Evolutionary conservation across 2,329 filamentous ascomycete species (phyloP), one percentile per base, ranked within the genome.

Genomic region (Clonostachys byssicola): DNA sequence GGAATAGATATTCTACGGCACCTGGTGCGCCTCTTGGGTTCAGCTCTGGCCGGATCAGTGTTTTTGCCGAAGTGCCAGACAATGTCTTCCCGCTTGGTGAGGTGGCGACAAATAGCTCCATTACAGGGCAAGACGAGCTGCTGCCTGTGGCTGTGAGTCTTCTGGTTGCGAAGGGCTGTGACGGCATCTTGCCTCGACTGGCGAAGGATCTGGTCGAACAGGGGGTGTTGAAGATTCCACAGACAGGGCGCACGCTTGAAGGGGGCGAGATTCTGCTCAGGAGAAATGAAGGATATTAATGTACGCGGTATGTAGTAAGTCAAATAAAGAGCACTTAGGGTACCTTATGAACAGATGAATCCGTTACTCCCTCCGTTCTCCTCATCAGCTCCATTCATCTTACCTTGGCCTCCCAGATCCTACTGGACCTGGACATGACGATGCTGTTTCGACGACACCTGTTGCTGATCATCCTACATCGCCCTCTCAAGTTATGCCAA

Each of bases 131-230:
- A 38, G 65, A 66, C 6, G 75, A 79, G 53, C 62, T 62, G 42
- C 57, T 84, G 34, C 82, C 81, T 0, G 80, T 85, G 0, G 74
- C 77, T 1, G 72, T 83, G 1, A 70, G 80, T 50, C 64, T 85
- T 17, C 63, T 85, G 62, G 80, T 72, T 0, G 75, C 78, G 1
- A 76, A 73, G 52, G 80, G 81, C 0, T 86, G 82, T 51, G 82
- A 85, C 60, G 76, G 77, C 0, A 68, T 84, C 65, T 54, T 85
- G 23, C 77, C 76, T 40, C 71, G 68, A 40, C 58, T 85, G 44
- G 75, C 80, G 3, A 63, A 72, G 44, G 75, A 78, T 40, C 50
- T 85, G 47, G 67, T 74, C 2, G 61, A 61, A 23, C 71, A 66
- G 14, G 78, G 78, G 0, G 66, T 81, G 4, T 17, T 82, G 40